Conservation (phyloP, 805 yeast species). For the Saturnispora bothae region DNA sequence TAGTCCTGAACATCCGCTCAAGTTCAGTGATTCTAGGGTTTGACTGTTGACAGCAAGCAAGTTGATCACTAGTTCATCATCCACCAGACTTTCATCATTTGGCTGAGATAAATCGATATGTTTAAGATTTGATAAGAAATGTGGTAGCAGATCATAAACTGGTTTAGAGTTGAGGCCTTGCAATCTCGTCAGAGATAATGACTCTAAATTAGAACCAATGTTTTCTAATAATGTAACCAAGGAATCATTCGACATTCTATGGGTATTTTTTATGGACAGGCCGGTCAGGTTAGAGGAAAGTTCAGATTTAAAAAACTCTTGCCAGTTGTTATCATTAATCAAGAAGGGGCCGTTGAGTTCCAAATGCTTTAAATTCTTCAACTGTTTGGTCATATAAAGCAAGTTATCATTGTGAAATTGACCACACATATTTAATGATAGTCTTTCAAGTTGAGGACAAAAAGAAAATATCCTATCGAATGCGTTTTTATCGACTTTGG, state of each 20-base stretch:
- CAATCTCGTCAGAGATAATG: conserved; percentile 52
- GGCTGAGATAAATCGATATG: conserved; percentile 64
- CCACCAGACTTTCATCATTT: conserved; percentile 48
- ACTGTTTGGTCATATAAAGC: conserved; percentile 47
- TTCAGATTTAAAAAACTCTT: conserved; percentile 46
- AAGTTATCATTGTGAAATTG: conserved; percentile 73
- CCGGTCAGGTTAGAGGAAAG: conserved; percentile 43
- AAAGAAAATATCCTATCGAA: conserved; percentile 60
- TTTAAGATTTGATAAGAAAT: conserved; percentile 42
- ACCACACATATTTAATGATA: conserved; percentile 87
- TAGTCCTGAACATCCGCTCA: conserved; percentile 66
- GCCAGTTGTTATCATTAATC: conserved; percentile 71
- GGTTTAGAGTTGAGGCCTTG: conserved; percentile 57
- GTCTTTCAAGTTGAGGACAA: conserved; percentile 59
- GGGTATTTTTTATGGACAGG: conserved; percentile 70
- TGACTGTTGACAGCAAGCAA: conserved; percentile 54
- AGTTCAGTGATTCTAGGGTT: conserved; percentile 41
- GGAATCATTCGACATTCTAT: conserved; percentile 64
- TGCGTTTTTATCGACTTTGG: conserved; percentile 57
- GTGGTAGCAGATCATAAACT: conserved; percentile 55
- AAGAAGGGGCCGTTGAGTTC: conserved; percentile 86
- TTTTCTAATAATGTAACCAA: conserved; percentile 50
- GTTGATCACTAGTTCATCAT: conserved; percentile 56
- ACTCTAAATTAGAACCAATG: conserved; percentile 46
- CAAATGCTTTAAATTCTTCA: conserved; percentile 43